Base-by-base conservation (phyloP, 2,329 filamentous ascomycete genomes). In the Talaromyces pinophilus region DNA sequence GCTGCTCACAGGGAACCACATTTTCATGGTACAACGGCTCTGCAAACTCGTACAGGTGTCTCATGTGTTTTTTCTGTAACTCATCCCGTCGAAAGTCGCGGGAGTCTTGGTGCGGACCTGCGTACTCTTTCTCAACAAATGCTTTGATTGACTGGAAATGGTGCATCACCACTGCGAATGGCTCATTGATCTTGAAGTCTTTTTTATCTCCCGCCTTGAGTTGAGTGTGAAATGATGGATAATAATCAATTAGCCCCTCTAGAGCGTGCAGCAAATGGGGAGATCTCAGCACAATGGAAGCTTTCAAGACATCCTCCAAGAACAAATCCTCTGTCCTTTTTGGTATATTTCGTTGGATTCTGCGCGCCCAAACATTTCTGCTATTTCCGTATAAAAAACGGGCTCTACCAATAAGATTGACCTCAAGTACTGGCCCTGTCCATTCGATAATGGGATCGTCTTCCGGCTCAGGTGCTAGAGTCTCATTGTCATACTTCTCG, bases 111-210 rank as follows among this genome's bases (percentile, higher is more conserved):
- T 54, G 25, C 17, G 25, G n/a, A 10, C 5, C 5, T 30, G 17
- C 52, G 6, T 30, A 33, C 25, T 30, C 30, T 55, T 55, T 55
- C 30, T 55, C 52, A 55, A 35, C 25, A 3, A 55, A 10, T 6
- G 6, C 52, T 55, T 55, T 35, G 25, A 55, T 33, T 8, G 25
- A 35, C 25, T 55, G 52, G 22, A 55, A 55, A 4, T 55, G 52
- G 52, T 55, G 52, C 25, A 55, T 17, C 25, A 55, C 52, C 52
- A 55, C 25, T 55, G 52, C 52, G 22, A 55, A 55, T 55, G 52
- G 52, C 15, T 33, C 13, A 2, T 33, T 4, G 52, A 55, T 55
- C 25, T 13, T 0, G 52, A 33, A 33, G 22, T 10, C 30, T 0
- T 11, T 19, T 33, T 19, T 33, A 33, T 30, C n/a, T n/a, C n/a